phyloP scores from a whole-genome alignment of 2,329 filamentous ascomycete species.

The Coleophoma eucalyptorum region DNA sequence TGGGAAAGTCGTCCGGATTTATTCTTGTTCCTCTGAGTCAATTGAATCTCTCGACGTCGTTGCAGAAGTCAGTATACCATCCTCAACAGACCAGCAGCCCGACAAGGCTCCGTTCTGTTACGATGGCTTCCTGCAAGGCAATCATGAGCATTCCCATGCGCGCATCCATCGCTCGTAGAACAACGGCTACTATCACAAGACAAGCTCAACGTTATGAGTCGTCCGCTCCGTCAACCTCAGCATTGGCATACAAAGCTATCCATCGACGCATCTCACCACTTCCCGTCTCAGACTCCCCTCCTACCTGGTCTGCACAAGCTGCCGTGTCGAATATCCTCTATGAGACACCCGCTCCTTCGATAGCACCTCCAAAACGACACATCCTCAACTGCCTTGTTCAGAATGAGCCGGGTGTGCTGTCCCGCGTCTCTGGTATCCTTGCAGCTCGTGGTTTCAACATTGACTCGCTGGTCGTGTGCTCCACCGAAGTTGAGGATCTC shows the following conservation, averaged over 20 bases:
- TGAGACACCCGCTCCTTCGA: constrained; percentile 85
- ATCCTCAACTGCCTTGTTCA: constrained; percentile 98
- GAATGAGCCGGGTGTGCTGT: constrained; percentile 97
- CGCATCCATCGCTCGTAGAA: constrained; percentile 13
- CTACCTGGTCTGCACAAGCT: constrained; percentile 84
- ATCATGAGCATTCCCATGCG: constrained; percentile 21
- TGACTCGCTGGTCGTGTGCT: constrained; percentile 95
- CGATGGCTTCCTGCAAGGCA: constrained; percentile 27
- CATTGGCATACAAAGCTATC: constrained; percentile 94
- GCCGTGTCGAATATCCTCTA: constrained; percentile 98
- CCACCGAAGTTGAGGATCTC: constrained; percentile 93
- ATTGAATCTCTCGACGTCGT: no score
- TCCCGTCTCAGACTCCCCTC: constrained; percentile 71
- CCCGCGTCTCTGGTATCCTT: constrained; percentile 92
- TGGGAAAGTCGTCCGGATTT: constrained; percentile 4
- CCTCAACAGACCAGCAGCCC: no score
- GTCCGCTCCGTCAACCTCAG: constrained; percentile 76
- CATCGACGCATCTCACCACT: constrained; percentile 85
- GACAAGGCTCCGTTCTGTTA: neutral
- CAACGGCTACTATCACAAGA: constrained; percentile 13
- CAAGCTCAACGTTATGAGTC: constrained; percentile 30
- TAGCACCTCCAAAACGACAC: constrained; percentile 84
- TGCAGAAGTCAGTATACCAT: no score
- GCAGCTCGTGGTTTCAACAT: constrained; percentile 98
- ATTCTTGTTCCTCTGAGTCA: neutral